These are phyloP conservation scores for Syzygium grande DNA, from an alignment of 345 rosid genomes.

Conservation along the genomic window DNA sequence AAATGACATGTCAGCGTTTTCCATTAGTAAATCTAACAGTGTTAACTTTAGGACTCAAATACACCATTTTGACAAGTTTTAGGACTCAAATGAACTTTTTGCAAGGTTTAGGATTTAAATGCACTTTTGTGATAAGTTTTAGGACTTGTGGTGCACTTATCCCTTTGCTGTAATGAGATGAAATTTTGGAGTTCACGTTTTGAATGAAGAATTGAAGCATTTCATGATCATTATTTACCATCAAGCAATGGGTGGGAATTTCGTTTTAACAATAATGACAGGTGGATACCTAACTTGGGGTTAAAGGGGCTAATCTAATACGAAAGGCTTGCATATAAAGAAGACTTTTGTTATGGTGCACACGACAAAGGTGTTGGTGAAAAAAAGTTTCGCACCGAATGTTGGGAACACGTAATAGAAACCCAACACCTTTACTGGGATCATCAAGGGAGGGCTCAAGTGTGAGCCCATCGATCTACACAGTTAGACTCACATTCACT, in stretches of 20 bases:
- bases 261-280: background rate
- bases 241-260: background rate
- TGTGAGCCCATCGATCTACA: fast-evolving
- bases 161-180: background rate
- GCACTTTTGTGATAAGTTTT: no score
- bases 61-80: no score
- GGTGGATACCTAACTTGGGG: background rate
- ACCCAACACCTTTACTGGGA: background rate
- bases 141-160: no score
- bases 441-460: background rate
- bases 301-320: background rate
- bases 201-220: background rate
- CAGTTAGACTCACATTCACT: background rate
- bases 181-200: background rate
- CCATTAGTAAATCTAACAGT: no score
- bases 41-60: no score
- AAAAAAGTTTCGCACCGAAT: background rate
- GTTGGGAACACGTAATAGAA: background rate
- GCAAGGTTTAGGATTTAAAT: no score
- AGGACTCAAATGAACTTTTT: no score
- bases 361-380: background rate
- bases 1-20: no score
- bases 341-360: background rate
- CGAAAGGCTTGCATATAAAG: background rate
- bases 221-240: background rate